A percentile compares a stretch with the other conserved stretches of the same genome.
These are phyloP conservation scores for Cucurbita pepo DNA, from an alignment of 306 rosid species.

Conservation along the genomic window DNA sequence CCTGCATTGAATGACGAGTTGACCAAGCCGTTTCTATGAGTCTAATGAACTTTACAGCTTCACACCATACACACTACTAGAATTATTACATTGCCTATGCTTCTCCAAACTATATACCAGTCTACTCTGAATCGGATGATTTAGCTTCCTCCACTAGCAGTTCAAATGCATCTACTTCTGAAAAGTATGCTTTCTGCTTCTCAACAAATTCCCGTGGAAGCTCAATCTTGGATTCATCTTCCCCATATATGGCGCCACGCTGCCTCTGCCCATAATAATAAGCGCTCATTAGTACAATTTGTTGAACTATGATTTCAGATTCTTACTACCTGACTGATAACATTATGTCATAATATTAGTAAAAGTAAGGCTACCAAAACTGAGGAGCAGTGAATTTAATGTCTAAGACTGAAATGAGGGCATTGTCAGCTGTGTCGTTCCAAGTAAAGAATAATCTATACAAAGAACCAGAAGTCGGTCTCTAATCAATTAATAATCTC, in stretches of 20 bases:
- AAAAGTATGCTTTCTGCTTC: slow-evolving; percentile 52
- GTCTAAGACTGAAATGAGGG: background rate
- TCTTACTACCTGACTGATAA: background rate
- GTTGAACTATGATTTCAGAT: background rate
- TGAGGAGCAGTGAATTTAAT: background rate
- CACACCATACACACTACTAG: slow-evolving; percentile 15
- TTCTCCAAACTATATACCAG: background rate
- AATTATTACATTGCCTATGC: slow-evolving; percentile 5
- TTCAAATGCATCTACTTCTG: slow-evolving; percentile 57
- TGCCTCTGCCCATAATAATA: slow-evolving; percentile 29
- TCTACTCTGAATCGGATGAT: slow-evolving; percentile 31
- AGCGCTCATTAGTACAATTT: background rate
- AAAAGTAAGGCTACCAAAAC: background rate
- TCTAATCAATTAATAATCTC: background rate
- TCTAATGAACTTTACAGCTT: background rate
- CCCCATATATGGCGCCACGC: background rate
- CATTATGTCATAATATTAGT: background rate
- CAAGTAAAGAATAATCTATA: background rate
- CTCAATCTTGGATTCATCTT: slow-evolving; percentile 13
- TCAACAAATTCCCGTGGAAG: slow-evolving; percentile 36
- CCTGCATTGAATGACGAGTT: background rate
- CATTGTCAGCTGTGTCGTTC: background rate
- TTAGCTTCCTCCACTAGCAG: slow-evolving; percentile 57
- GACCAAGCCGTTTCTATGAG: background rate
- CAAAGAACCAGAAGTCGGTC: background rate